phyloP scores from a whole-genome alignment of 1,284 basidiomycete genomes.

The Athelia psychrophila region DNA sequence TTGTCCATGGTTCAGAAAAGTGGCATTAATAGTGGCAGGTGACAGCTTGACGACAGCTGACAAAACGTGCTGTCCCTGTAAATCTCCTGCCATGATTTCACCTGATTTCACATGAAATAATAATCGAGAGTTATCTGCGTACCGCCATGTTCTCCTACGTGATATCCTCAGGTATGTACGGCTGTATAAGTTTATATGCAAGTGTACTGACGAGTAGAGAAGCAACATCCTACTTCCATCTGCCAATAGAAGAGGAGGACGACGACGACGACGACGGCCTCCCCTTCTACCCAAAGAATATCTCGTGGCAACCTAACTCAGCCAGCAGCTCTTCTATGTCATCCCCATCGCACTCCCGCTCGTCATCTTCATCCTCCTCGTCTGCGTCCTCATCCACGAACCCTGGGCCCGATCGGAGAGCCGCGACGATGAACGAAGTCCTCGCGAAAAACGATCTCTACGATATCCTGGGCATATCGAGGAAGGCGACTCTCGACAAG shows the following conservation, averaged over 20 bases:
- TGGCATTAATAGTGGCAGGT: no score
- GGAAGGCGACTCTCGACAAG: slow-evolving; percentile 54
- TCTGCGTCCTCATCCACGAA: slow-evolving; percentile 12
- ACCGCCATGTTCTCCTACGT: slow-evolving; percentile 56
- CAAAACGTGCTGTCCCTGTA: no score
- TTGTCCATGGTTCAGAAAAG: no score
- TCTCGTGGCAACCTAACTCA: slow-evolving; percentile 43
- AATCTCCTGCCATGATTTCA: no score
- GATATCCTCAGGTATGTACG: slow-evolving; percentile 44
- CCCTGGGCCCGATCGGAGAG: slow-evolving; percentile 15
- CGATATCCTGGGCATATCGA: slow-evolving; percentile 63
- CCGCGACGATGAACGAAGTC: slow-evolving; percentile 46
- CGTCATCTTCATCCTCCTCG: slow-evolving; percentile 15
- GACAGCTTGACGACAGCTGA: no score
- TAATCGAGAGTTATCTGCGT: slow-evolving; percentile 20
- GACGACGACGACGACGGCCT: slow-evolving; percentile 40
- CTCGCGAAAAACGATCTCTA: slow-evolving; percentile 68
- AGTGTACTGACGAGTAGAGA: background rate
- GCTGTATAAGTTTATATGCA: background rate
- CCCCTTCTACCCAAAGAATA: slow-evolving; percentile 32
- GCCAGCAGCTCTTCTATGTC: slow-evolving; percentile 15
- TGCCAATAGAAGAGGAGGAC: slow-evolving; percentile 57
- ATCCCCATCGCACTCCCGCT: slow-evolving; percentile 23
- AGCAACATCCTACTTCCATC: slow-evolving; percentile 60
- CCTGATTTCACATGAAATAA: slow-evolving; percentile 20